These are phyloP conservation scores for Alternaria metachromatica DNA, from an alignment of 2,329 filamentous ascomycete species.

Conservation along the genomic window DNA sequence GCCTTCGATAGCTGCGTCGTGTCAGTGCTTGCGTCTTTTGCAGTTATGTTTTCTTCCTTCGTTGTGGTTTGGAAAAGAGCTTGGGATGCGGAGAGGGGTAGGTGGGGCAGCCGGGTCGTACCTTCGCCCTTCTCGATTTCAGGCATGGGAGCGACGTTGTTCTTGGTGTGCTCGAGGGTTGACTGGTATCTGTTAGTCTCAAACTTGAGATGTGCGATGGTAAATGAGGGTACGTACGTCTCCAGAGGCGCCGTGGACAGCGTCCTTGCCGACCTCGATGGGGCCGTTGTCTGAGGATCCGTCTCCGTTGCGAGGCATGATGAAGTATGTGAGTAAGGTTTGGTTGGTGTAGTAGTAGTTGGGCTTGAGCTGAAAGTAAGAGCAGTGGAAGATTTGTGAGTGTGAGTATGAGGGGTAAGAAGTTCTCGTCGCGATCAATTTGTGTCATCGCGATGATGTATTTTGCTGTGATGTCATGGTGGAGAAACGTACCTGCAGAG, in stretches of 20 bases:
- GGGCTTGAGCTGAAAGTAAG: neutral
- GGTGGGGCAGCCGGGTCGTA: constrained; percentile 18
- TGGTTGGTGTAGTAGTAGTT: neutral
- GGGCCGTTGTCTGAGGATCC: constrained; percentile 50
- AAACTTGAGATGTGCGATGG: neutral
- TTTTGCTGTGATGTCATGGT: constrained; percentile 13
- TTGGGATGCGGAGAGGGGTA: neutral
- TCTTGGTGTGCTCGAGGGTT: constrained; percentile 46
- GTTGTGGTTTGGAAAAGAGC: neutral
- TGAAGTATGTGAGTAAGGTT: constrained; percentile 5
- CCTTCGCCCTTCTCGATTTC: constrained; percentile 49
- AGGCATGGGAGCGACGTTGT: constrained; percentile 50
- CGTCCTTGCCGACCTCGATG: constrained; percentile 43
- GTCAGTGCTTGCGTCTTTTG: neutral
- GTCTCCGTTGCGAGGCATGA: constrained; percentile 52
- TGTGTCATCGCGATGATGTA: constrained; percentile 7
- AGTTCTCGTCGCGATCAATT: neutral
- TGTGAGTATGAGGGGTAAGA: neutral
- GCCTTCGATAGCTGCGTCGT: constrained; percentile 36
- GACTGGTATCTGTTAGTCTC: constrained; percentile 15
- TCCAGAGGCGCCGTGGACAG: constrained; percentile 46
- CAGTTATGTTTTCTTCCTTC: neutral
- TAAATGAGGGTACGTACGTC: constrained; percentile 31
- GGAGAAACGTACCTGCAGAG: constrained; percentile 5
- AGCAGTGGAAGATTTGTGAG: neutral